Evolutionary conservation across 305 asterid species (phyloP).

Genomic region (Nicotiana rustica): DNA sequence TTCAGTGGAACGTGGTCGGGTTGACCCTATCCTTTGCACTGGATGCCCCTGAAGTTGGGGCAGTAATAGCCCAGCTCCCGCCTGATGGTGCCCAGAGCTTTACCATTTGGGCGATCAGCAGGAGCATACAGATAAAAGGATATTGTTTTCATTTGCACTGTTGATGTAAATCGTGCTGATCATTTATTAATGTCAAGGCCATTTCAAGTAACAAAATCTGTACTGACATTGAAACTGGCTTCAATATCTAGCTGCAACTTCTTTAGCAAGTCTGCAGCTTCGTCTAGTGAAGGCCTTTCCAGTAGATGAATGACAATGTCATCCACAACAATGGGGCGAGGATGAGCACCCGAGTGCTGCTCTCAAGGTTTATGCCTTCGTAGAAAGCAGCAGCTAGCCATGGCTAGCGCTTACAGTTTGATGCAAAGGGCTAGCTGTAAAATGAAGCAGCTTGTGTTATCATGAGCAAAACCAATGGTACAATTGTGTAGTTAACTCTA

Average conservation of each 20-base stretch:
- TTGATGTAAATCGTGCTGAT: neutral
- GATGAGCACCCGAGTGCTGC: too few species aligned
- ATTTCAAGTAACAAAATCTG: neutral
- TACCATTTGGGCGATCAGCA: constrained; percentile 64
- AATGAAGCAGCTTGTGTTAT: too few species aligned
- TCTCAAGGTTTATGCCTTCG: too few species aligned
- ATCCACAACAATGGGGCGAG: too few species aligned
- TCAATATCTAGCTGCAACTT: constrained; percentile 59
- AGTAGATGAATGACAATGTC: too few species aligned
- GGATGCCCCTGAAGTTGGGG: constrained; percentile 59
- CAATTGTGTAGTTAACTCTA: too few species aligned
- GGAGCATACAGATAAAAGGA: constrained; percentile 67
- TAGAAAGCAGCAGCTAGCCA: too few species aligned
- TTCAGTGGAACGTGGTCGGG: constrained; percentile 56
- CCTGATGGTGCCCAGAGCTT: constrained; percentile 60
- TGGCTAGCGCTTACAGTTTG: too few species aligned
- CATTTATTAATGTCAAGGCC: neutral
- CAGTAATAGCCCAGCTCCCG: constrained; percentile 66
- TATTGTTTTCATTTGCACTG: constrained; percentile 46
- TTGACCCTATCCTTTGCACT: constrained; percentile 64
- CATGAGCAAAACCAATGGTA: too few species aligned
- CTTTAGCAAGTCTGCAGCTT: neutral
- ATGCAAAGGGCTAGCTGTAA: too few species aligned
- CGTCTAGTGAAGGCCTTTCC: too few species aligned
- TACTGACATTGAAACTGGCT: constrained; percentile 55